Conservation (phyloP, 1,284 basidiomycete genomes). For the Rhodotorula sp. region DNA sequence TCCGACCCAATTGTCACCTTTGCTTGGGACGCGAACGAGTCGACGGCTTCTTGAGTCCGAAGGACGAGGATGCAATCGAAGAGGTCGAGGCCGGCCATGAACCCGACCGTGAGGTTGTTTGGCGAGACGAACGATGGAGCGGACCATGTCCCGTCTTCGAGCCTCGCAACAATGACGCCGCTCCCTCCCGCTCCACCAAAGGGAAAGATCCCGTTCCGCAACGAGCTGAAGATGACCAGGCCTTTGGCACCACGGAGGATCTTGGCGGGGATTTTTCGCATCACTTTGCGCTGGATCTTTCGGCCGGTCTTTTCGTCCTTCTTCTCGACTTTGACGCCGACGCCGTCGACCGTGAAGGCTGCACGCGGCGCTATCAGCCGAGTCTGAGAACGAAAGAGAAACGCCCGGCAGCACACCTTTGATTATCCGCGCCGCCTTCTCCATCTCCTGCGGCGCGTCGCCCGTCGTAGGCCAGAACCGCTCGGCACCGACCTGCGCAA, state of each 20-base stretch:
- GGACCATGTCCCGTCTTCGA: conserved; percentile 55
- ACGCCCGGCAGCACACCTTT: conserved; percentile 13
- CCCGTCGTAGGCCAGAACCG: conserved; percentile 56
- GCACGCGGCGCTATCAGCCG: conserved; percentile 30
- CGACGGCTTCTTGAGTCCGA: conserved; percentile 53
- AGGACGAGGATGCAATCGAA: conserved; percentile 54
- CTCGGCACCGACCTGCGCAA: conserved; percentile 50
- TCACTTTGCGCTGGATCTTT: conserved; percentile 51
- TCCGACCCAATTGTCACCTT: conserved; percentile 56
- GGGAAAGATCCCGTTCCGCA: conserved; percentile 50
- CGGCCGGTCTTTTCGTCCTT: conserved; percentile 37
- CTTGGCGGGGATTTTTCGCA: conserved; percentile 55
- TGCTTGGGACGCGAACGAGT: conserved; percentile 52
- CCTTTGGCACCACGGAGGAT: conserved; percentile 52
- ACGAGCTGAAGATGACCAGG: conserved; percentile 54
- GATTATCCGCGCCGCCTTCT: conserved; percentile 56
- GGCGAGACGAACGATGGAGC: conserved; percentile 55
- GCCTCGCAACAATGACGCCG: conserved; percentile 52
- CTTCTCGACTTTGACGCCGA: conserved; percentile 42
- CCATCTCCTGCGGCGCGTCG: conserved; percentile 55
- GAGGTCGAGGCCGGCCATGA: conserved; percentile 52
- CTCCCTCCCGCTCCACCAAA: conserved; percentile 53
- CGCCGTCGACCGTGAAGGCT: conserved; percentile 46
- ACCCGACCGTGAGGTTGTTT: conserved; percentile 53
- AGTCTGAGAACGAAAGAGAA: conserved; percentile 32